phyloP scores from a whole-genome alignment of 2,329 filamentous ascomycete genomes.

The Leptographium galeiforme region DNA sequence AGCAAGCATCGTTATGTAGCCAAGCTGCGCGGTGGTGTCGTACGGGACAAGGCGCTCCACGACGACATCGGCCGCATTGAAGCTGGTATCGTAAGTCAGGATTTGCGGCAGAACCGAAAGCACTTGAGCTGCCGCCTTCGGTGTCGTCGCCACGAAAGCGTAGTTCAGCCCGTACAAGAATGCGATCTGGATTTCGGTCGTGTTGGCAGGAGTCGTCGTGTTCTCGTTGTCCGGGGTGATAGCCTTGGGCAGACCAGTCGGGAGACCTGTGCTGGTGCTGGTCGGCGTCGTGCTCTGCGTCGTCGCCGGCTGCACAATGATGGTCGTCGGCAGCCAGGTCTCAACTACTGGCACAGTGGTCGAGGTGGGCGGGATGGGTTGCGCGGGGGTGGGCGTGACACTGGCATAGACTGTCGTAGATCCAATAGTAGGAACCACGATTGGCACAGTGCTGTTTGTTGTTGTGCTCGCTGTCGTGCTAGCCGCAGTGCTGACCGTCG shows the following conservation, averaged over 20 bases:
- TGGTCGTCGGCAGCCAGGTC: constrained; percentile 44
- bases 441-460: neutral
- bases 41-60: constrained; percentile 65
- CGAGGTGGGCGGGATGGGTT: neutral
- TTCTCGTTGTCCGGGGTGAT: constrained; percentile 55
- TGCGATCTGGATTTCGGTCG: constrained; percentile 66
- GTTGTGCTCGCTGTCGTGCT: neutral
- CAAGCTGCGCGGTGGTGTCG: constrained; percentile 53
- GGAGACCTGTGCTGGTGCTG: constrained; percentile 39
- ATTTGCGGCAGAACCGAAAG: constrained; percentile 65
- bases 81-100: constrained; percentile 48
- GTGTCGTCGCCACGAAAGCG: constrained; percentile 59
- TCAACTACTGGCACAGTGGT: neutral
- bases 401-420: neutral
- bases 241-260: constrained; percentile 56
- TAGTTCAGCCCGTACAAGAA: constrained; percentile 77
- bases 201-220: constrained; percentile 42
- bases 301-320: constrained; percentile 39
- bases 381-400: neutral
- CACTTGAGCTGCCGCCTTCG: constrained; percentile 68
- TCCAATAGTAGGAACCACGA: neutral
- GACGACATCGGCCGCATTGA: constrained; percentile 39
- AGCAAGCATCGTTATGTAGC: constrained; percentile 72
- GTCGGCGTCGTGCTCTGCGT: constrained; percentile 24
- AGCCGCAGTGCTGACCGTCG: neutral